Percentiles rank a stretch among this genome's conserved stretches.
phyloP scores from a whole-genome alignment of 768 basidiomycete species.

The Lentinula boryana region DNA sequence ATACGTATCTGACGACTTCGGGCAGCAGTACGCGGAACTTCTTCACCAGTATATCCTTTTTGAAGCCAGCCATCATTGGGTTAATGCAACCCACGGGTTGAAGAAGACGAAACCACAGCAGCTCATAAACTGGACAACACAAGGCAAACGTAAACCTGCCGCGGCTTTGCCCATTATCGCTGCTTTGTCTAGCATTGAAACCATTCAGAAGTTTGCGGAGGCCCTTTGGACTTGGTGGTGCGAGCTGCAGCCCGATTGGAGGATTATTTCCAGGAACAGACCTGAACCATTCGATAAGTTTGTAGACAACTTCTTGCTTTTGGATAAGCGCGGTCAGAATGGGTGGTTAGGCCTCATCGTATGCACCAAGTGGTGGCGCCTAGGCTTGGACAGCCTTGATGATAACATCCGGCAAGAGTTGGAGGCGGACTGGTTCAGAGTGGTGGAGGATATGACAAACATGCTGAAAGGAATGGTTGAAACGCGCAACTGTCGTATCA shows the following conservation, averaged over 20 bases:
- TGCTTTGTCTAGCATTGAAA: too few species aligned
- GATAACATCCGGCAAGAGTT: not conserved
- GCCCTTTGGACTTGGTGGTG: not conserved
- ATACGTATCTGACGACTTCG: too few species aligned
- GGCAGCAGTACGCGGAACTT: too few species aligned
- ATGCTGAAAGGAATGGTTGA: not conserved
- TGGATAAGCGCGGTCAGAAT: not conserved
- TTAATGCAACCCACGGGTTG: too few species aligned
- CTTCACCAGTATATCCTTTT: too few species aligned
- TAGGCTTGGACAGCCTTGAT: not conserved
- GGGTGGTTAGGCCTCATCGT: not conserved
- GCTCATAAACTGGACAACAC: too few species aligned
- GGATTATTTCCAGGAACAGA: not conserved
- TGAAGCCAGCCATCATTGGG: too few species aligned
- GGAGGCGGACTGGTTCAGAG: not conserved
- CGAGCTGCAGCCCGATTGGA: not conserved
- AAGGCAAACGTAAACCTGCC: too few species aligned
- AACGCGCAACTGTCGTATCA: too few species aligned
- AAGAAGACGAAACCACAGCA: too few species aligned
- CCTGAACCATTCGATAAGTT: not conserved
- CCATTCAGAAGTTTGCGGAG: not conserved
- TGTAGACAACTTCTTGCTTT: not conserved
- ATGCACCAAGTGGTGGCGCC: not conserved
- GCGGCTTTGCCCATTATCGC: too few species aligned
- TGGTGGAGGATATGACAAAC: not conserved